Evolutionary conservation across 2,329 filamentous ascomycete species (phyloP), one percentile per base, ranked within the genome.

Genomic region (Triangularia setosa): DNA sequence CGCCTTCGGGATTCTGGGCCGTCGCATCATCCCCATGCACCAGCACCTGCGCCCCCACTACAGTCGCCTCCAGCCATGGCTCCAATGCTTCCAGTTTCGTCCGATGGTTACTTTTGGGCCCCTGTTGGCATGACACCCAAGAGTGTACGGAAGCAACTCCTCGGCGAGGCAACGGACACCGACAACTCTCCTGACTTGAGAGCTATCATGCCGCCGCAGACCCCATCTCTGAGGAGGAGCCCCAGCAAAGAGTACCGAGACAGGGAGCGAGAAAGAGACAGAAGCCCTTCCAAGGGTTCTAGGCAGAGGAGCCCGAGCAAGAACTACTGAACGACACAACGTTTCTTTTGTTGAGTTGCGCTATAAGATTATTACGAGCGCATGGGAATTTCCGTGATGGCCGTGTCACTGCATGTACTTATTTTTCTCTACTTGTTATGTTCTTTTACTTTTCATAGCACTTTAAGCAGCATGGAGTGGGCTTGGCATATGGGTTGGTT

Each of bases 111-210:
- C 69, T 81, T 83, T 71, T 80, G 79, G 75, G 78, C 82, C 58
- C 82, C 81, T 3, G 79, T 83, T 25, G 69, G 71, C 25, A 80
- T 83, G 68, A 84, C 81, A 14, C 81, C 82, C 4, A 77, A 77
- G 58, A 78, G 78, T 61, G 77, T 82, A 23, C 78, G 80, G 56
- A 74, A 75, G n/a, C 72, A 79, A 2, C 58, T 70, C 14, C 71
- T 78, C 28, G 71, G 79, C 58, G 81, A 83, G 8, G 79, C 74
- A 1, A 81, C 79, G 0, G 84, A 86, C 48, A 84, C 82, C 2
- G 84, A 86, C 62, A 80, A 73, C 2, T 82, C 82, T 7, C 81
- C 83, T 0, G 76, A 77, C 4, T 73, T 78, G 61, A 79, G 76
- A 64, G 68, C 76, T 0, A 72, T 84, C 18, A 76, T 80, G 61